Evolutionary conservation across 1,284 basidiomycete species (phyloP), one percentile per base, ranked within the genome.

Genomic region (Cryptococcus neoformans): DNA sequence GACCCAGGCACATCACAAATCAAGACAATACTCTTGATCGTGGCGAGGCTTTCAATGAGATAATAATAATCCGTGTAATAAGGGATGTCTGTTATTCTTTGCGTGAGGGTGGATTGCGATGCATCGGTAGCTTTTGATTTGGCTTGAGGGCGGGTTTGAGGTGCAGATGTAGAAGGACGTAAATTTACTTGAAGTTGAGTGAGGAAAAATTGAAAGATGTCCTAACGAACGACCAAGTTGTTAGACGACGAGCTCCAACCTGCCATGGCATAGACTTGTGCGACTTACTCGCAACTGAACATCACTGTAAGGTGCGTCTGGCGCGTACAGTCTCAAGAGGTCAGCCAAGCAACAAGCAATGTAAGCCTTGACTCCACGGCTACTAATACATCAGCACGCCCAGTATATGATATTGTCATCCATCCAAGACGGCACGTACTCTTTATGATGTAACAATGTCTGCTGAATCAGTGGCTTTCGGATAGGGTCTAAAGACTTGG

Each of bases 171-270:
- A 9, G 63, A 85, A 0, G 85, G 75, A 65, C 86, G 88, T 67
- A 96, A 84, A 9, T 89, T 87, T 4, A 81, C 81, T 4, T 82
- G 81, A 58, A 97, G 85, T 74, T 95, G 93, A 28, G 85, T 82
- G 70, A 92, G 85, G 81, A 96, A 90, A 82, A 97, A 97, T 68
- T 92, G 85, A 78, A 97, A 97, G 71, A 97, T 93, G 75, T 95
- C 91, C 79, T 89, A 83, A 6, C 6, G 21, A n/a, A 11, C 2
- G 36, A 12, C n/a, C 40, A 14, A 42, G 38, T 40, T 16, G 16
- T 37, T 10, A 46, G 52, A 3, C 28, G 4, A 28, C 28, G 3
- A 28, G 28, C 28, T 28, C 3, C 28, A 4, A 28, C 28, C 28
- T 36, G 16, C 21, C 41, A 44, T 52, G 35, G 28, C 39, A 49